Conservation (phyloP, 2,329 filamentous ascomycete genomes). For the Periconia digitata region DNA sequence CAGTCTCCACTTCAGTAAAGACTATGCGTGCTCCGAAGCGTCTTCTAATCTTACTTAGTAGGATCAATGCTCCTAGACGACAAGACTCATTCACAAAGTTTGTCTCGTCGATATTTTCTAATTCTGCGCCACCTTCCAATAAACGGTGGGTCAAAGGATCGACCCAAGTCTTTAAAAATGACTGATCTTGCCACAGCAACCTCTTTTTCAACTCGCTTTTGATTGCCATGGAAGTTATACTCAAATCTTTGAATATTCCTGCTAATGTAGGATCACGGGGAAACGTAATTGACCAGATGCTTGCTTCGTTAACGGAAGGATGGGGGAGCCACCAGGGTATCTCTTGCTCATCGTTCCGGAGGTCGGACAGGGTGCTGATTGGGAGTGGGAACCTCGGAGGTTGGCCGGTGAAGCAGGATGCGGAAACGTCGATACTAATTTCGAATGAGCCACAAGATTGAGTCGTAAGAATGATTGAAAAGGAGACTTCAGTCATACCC, state of each 20-base stretch:
- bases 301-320: constrained; percentile 12
- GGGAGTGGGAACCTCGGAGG: constrained; percentile 11
- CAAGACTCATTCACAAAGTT: constrained; percentile 13
- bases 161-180: constrained; percentile 11
- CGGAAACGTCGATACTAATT: constrained; percentile 13
- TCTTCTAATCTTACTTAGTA: constrained; percentile 12
- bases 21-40: constrained; percentile 12
- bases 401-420: constrained; percentile 11
- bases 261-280: constrained; percentile 9
- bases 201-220: constrained; percentile 11
- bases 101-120: constrained; percentile 11
- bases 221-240: constrained; percentile 11
- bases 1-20: constrained; percentile 13
- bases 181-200: constrained; percentile 12
- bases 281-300: constrained; percentile 10
- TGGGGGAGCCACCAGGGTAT: constrained; percentile 13
- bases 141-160: constrained; percentile 12
- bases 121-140: constrained; percentile 8
- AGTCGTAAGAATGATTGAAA: constrained; percentile 9
- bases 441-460: constrained; percentile 6
- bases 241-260: constrained; percentile 13
- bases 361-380: constrained; percentile 9
- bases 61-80: constrained; percentile 13
- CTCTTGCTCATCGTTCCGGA: constrained; percentile 10
- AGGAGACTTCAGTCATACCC: constrained; percentile 13